Evolutionary conservation across 257 asterid genomes (phyloP), one percentile per base, ranked within the genome.

Genomic region (Lycium barbarum): DNA sequence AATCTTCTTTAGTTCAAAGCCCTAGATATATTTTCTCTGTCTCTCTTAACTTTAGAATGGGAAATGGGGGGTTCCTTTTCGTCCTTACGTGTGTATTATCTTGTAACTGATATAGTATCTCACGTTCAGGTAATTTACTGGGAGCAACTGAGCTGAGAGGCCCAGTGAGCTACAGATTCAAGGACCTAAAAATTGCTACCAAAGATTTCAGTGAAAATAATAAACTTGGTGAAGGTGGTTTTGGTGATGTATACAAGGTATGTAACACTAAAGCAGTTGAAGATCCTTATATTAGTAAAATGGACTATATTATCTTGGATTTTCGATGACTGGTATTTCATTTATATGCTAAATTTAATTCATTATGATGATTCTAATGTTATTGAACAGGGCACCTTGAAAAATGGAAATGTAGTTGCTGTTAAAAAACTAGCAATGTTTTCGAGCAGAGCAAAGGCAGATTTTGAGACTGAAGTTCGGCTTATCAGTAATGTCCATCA

Each of bases 401-500:
- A 86, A 86, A 95, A 93, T 66, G 98, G 98, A 79, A 84, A 84
- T 59, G 68, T 90, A 9, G 92, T 95, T 51, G 98, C 99, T 18
- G 96, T 95, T 59, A 95, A 95, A 91, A 95, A 84, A 86, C 84
- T 95, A 61, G 87, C 87, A 70, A 84, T 93, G 49, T 84, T 76
- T 84, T 72, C 90, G 40, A 87, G 88, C 87, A 92, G 93, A 86
- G 97, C 92, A 84, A 89, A 91, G 83, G 87, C 90, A 47, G 97
- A 93, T 70, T 95, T 95, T 35, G 99, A 94, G 82, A 91, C 86
- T 47, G 99, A 95, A 89, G 98, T 92, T 12, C 90, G 92, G 87
- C 97, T 95, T 33, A 90, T 95, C 82, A 93, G 97, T 54, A 95
- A 95, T 82, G 97, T 94, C 70, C 99, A 95, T 90, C 99, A 94